phyloP scores from a whole-genome alignment of 306 rosid genomes.

The Benincasa hispida region DNA sequence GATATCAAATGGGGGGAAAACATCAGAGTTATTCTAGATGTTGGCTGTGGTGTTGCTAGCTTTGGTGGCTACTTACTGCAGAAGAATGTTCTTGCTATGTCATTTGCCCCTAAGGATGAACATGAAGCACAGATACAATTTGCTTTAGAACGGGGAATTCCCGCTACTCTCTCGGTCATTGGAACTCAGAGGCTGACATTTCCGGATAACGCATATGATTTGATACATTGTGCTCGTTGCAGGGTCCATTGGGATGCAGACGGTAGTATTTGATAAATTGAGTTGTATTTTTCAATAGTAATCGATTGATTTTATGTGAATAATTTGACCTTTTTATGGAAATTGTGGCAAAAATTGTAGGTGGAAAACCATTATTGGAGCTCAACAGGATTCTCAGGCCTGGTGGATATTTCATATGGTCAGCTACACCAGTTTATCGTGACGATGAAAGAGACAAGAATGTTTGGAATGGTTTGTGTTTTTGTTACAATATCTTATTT shows the following conservation, averaged over 20 bases:
- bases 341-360: slow-evolving; percentile 23
- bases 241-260: slow-evolving; percentile 97
- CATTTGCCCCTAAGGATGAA: slow-evolving; percentile 96
- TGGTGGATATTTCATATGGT: slow-evolving; percentile 91
- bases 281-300: neutral
- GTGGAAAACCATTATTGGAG: slow-evolving; percentile 83
- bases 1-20: slow-evolving; percentile 63
- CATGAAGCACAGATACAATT: slow-evolving; percentile 99
- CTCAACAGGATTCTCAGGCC: slow-evolving; percentile 92
- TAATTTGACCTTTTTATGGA: neutral
- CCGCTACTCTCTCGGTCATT: slow-evolving; percentile 85
- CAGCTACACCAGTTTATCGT: slow-evolving; percentile 89
- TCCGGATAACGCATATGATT: slow-evolving; percentile 62
- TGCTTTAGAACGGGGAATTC: slow-evolving; percentile 97
- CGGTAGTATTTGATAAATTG: slow-evolving; percentile 30
- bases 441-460: slow-evolving; percentile 48
- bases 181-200: slow-evolving; percentile 80
- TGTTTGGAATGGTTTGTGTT: slow-evolving; percentile 82
- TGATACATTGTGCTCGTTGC: slow-evolving; percentile 96
- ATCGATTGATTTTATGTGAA: neutral
- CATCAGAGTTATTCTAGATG: slow-evolving; percentile 74
- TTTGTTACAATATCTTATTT: neutral
- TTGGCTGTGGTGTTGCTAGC: slow-evolving; percentile 98
- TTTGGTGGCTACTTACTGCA: slow-evolving; percentile 84
- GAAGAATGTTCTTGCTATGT: slow-evolving; percentile 74